Percentiles rank a stretch among this genome's conserved stretches.
phyloP scores from a whole-genome alignment of 2,329 filamentous ascomycete genomes.

The Trichophyton simii region DNA sequence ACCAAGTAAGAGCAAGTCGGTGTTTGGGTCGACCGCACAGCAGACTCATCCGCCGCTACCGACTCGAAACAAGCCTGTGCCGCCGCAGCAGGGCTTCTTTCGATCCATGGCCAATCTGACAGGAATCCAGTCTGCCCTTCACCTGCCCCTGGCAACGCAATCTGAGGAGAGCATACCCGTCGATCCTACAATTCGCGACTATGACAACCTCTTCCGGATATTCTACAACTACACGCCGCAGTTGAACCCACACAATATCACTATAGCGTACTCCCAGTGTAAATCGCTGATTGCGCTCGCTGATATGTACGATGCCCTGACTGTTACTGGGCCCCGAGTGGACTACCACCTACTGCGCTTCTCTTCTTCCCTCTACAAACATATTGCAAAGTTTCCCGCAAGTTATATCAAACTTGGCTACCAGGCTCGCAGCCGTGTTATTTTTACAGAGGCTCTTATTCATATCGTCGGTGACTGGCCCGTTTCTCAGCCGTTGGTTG shows the following conservation, averaged over 20 bases:
- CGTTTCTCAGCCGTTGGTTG: constrained; percentile 61
- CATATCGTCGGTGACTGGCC: constrained; percentile 96
- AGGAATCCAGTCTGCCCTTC: constrained; percentile 41
- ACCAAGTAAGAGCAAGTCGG: constrained; percentile 28
- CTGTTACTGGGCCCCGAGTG: constrained; percentile 75
- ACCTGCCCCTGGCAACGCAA: constrained; percentile 36
- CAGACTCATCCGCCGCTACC: constrained; percentile 32
- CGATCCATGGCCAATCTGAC: constrained; percentile 74
- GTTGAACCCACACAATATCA: constrained; percentile 77
- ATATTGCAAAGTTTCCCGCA: constrained; percentile 91
- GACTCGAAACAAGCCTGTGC: constrained; percentile 49
- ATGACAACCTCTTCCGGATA: constrained; percentile 88
- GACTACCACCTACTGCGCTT: constrained; percentile 92
- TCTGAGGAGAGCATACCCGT: constrained; percentile 45
- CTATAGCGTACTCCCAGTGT: constrained; percentile 84
- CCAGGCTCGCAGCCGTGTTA: constrained; percentile 67
- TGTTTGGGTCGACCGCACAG: constrained; percentile 41
- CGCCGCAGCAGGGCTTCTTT: constrained; percentile 60
- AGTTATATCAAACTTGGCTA: constrained; percentile 85
- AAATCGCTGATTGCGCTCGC: constrained; percentile 77
- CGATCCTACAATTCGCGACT: constrained; percentile 72
- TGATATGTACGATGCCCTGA: constrained; percentile 87
- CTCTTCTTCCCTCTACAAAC: constrained; percentile 81
- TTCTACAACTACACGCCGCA: constrained; percentile 87
- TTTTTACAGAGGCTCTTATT: constrained; percentile 76